Evolutionary conservation across 495 filamentous ascomycete species (phyloP).

Genomic region (Neurospora tetraspora): DNA sequence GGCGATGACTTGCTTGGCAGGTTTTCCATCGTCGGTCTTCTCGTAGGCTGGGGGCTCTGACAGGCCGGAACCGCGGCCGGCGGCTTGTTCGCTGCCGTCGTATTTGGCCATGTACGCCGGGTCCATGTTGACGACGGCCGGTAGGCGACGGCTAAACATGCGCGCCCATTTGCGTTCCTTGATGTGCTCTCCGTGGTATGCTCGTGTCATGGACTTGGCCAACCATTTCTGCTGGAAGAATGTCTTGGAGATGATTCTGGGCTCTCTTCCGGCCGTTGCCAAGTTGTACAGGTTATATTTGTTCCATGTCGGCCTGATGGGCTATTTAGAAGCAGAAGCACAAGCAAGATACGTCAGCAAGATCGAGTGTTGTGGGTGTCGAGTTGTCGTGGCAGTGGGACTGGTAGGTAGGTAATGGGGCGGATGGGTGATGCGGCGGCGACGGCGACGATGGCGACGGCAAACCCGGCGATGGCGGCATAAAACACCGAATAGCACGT

Average conservation of each 20-base stretch:
- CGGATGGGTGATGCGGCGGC: not conserved
- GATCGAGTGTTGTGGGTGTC: not conserved
- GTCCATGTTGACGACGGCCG: constrained; percentile 78
- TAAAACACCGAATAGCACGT: constrained; percentile 16
- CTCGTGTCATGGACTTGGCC: constrained; percentile 70
- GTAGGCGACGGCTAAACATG: constrained; percentile 73
- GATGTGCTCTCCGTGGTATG: constrained; percentile 91
- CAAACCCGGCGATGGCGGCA: not conserved
- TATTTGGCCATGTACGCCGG: constrained; percentile 58
- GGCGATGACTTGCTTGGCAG: not conserved
- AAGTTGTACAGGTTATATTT: constrained; percentile 96
- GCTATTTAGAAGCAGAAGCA: constrained; percentile 38
- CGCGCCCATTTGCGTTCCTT: constrained; percentile 82
- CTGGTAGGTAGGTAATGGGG: not conserved
- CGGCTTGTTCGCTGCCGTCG: constrained; percentile 72
- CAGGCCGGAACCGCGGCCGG: constrained; percentile 68
- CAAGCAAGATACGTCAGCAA: not conserved
- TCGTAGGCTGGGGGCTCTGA: not conserved
- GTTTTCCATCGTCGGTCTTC: not conserved
- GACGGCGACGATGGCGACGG: not conserved
- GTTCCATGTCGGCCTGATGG: constrained; percentile 93
- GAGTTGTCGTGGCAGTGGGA: not conserved
- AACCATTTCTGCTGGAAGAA: constrained; percentile 98
- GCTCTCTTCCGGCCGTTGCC: constrained; percentile 23
- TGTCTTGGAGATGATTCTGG: constrained; percentile 39